Conservation (phyloP, 257 asterid genomes). For the Cinchona pubescens region DNA sequence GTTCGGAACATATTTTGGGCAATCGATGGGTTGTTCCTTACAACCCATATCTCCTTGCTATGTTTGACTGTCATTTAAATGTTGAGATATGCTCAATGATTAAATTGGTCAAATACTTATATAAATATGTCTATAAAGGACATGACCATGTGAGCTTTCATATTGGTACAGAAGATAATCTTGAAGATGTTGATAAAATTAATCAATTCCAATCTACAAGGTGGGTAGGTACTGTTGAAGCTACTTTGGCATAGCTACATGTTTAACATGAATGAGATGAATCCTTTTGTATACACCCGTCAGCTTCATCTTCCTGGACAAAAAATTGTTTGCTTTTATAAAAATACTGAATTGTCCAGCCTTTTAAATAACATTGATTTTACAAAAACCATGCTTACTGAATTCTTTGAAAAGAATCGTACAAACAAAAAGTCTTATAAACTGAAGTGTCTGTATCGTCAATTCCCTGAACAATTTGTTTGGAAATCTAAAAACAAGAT, state of each 20-base stretch:
- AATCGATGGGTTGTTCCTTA: not conserved
- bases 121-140: not conserved
- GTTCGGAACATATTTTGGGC: not conserved
- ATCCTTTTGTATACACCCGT: not conserved
- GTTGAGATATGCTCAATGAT: not conserved
- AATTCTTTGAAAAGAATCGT: not conserved
- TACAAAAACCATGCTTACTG: not conserved
- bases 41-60: not conserved
- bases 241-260: not conserved
- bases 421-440: fast-evolving
- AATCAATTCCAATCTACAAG: not conserved
- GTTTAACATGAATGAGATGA: not conserved
- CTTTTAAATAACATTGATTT: not conserved
- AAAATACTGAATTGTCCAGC: not conserved
- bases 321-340: not conserved
- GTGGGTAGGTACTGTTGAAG: not conserved
- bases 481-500: not conserved
- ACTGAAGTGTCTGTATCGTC: not conserved
- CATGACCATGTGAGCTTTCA: not conserved
- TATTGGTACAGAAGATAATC: fast-evolving
- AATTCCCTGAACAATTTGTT: not conserved
- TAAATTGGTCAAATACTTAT: not conserved
- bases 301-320: not conserved
- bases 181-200: not conserved
- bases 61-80: not conserved